These are phyloP conservation scores for Penicillium fimorum DNA, from an alignment of 495 filamentous ascomycete genomes.

Conservation along the genomic window DNA sequence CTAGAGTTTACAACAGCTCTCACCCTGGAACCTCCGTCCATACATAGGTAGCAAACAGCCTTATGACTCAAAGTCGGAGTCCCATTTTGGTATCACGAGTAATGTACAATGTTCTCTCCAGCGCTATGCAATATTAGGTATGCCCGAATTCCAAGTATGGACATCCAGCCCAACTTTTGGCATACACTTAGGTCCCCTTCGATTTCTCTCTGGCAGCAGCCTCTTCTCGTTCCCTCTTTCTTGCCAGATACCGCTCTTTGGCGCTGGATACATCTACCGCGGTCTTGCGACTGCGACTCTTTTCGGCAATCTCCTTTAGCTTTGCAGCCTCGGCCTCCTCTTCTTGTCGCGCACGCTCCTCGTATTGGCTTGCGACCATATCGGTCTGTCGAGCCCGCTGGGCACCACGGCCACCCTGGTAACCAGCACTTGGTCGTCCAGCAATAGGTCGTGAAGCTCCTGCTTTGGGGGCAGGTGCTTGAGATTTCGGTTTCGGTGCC, in stretches of 20 bases:
- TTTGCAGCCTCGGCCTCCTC: conserved; percentile 73
- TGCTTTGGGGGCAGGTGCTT: conserved; percentile 33
- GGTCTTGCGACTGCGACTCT: conserved; percentile 70
- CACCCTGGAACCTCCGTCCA: background rate
- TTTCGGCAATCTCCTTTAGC: conserved; percentile 65
- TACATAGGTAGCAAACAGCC: background rate
- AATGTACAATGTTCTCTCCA: conserved; percentile 8
- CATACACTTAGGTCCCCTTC: conserved; percentile 8
- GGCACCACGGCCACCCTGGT: conserved; percentile 48
- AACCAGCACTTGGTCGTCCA: conserved; percentile 27
- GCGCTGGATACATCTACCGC: conserved; percentile 80
- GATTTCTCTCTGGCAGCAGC: conserved; percentile 39
- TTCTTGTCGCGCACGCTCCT: conserved; percentile 68
- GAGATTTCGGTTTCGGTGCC: conserved; percentile 55
- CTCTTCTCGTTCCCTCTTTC: conserved; percentile 78
- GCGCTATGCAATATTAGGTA: conserved; percentile 4
- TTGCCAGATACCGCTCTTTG: conserved; percentile 79
- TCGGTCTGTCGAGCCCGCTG: conserved; percentile 79
- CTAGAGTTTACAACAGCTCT: background rate
- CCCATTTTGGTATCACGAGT: conserved; percentile 4
- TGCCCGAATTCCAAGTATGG: conserved; percentile 7
- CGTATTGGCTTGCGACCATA: conserved; percentile 73
- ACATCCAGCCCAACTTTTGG: background rate
- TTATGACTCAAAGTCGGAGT: conserved; percentile 1
- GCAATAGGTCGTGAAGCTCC: conserved; percentile 29